Base-by-base conservation (phyloP, 768 basidiomycete genomes). In the Boletus rufocinnamomeus region DNA sequence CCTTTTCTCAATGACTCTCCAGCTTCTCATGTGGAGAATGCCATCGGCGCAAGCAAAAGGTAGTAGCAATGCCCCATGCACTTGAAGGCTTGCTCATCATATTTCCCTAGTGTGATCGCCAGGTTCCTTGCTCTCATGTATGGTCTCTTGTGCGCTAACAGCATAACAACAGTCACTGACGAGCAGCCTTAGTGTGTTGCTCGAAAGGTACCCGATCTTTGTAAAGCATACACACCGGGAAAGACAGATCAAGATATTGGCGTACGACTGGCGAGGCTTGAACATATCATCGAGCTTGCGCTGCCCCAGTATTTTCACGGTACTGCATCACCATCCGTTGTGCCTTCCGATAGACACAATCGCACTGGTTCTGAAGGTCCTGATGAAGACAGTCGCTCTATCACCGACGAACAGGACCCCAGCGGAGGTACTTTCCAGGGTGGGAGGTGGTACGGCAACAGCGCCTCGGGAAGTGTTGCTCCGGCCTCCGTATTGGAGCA, bases 11-110 rank as follows among this genome's bases (percentile, higher is more conserved):
- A 25, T 19, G 23, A 52, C 16, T 47, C 54, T 46, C 8, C 66
- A 91, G 89, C 73, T 92, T 91, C 64, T 91, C 90, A 10, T 92
- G 91, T 57, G 89, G 89, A 19, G 91, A 94, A 76, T 93, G 92
- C 62, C 92, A 93, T 76, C 84, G 91, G 23, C 79, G 91, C 60
- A 94, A 94, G 71, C 91, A 94, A 75, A 93, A 93, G 82, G 91
- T 89, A 56, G 9, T 57, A 48, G 25, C 38, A 25, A 28, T 37
- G 54, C 50, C 30, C 38, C 61, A 32, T 62, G 17, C 49, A 63
- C 66, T 58, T 63, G 55, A 54, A 50, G 48, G 32, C 47, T 40
- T 48, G 27, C 70, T 74, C 6, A 73, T 52, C 28, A 37, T 8
- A n/a, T 61, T 49, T 54, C 11, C 50, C 44, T 35, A 93, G 89